Base-by-base conservation (phyloP, 2,329 filamentous ascomycete species). In the Trichophyton rubrum region DNA sequence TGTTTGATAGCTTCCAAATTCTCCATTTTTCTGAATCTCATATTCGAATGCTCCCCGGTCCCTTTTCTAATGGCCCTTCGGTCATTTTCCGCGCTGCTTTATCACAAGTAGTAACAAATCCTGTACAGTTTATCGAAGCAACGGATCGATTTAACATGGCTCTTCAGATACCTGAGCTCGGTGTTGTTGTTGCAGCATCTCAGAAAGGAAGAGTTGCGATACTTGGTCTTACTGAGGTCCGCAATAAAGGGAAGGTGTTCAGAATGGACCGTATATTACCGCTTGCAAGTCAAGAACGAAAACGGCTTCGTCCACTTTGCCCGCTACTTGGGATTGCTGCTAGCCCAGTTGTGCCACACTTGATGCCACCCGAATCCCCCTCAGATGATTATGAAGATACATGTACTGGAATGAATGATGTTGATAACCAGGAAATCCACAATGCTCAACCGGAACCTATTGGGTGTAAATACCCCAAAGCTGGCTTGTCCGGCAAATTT, bases 261-360 rank as follows among this genome's bases (percentile, higher is more conserved):
- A 74, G 80, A n/a, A 67, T 84, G 0, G 82, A 85, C 60, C 77
- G 77, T 67, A 74, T 85, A 5, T 67, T 86, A 9, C 84, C 84
- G 0, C 79, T 78, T 27, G 67, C 69, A 35, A 70, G 69, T 4
- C 80, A 84, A 67, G 80, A 83, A 65, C 65, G 68, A 35, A 65
- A 68, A 3, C 72, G 74, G 3, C 64, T 75, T 41, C 70, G 78
- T 41, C 79, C 80, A 1, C 66, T 69, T 15, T 67, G 71, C 5
- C 74, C 76, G 3, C 69, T 86, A 38, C 70, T 81, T 56, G 83
- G 83, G 2, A 75, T 85, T 49, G 80, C 81, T 5, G 78, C 80
- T 0, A 77, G 79, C 2, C 83, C 82, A 0, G 73, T 85, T 33
- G 82, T 83, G 65, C 81, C 82, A 0, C 74, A 74, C 30, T 72